Conservation (phyloP, 1,139 yeast genomes). For the Geotrichum bryndzae region DNA sequence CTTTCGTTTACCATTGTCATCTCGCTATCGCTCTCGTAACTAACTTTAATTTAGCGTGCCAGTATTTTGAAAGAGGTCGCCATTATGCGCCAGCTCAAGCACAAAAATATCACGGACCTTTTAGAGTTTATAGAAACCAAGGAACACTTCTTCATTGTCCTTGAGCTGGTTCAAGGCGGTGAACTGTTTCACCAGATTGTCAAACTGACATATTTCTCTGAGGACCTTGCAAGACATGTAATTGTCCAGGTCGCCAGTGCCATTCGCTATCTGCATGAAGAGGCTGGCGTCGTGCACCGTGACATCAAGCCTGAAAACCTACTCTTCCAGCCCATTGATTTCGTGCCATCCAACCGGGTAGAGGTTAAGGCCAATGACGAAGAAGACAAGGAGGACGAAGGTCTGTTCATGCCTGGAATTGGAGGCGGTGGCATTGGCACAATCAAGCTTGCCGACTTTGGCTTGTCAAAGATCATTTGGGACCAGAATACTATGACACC, state of each 20-base stretch:
- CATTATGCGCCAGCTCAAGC: conserved; percentile 67
- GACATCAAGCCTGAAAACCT: conserved; percentile 94
- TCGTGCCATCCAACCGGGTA: conserved; percentile 47
- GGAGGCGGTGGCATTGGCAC: conserved; percentile 90
- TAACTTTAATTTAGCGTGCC: conserved; percentile 39
- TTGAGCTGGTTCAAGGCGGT: conserved; percentile 87
- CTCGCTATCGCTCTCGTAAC: background rate
- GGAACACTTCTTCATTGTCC: conserved; percentile 66
- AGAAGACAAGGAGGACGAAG: conserved; percentile 69
- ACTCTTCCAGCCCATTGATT: conserved; percentile 69
- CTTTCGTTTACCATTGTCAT: conserved; percentile 9
- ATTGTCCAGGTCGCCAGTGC: conserved; percentile 80
- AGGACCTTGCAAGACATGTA: conserved; percentile 76
- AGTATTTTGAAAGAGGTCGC: conserved; percentile 76
- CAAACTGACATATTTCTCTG: conserved; percentile 83
- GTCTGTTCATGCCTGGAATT: conserved; percentile 61
- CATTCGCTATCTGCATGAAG: conserved; percentile 71
- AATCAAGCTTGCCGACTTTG: conserved; percentile 88
- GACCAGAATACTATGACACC: conserved; percentile 70
- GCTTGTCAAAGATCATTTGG: conserved; percentile 77
- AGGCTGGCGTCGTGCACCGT: conserved; percentile 82
- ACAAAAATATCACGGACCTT: conserved; percentile 66
- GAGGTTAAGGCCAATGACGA: conserved; percentile 66
- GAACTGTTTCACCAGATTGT: conserved; percentile 93
- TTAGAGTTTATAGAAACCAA: conserved; percentile 59